These are phyloP conservation scores for Daedaleopsis sinensis DNA, from an alignment of 768 basidiomycete genomes.

Conservation along the genomic window DNA sequence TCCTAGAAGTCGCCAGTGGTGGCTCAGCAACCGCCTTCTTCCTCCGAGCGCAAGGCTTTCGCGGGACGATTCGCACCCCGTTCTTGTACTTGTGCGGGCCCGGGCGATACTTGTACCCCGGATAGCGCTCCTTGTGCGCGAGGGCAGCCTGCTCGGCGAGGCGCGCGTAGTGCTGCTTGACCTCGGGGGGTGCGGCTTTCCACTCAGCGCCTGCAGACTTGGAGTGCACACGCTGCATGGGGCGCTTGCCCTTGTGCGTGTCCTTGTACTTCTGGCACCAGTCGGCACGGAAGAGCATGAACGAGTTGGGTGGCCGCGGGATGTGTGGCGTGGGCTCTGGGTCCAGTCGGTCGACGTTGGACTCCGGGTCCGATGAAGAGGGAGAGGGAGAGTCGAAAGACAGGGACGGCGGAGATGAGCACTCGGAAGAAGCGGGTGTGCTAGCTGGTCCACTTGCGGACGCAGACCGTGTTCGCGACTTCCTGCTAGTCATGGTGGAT, in stretches of 20 bases:
- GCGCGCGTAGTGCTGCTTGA: conserved; percentile 8
- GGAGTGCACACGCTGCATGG: not conserved
- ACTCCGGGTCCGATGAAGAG: not conserved
- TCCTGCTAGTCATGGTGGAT: not conserved
- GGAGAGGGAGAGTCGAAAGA: not conserved
- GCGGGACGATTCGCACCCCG: not conserved
- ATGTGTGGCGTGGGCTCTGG: not conserved
- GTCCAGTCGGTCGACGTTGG: not conserved
- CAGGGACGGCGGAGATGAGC: not conserved
- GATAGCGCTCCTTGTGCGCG: conserved; percentile 14
- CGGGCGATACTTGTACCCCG: conserved; percentile 11
- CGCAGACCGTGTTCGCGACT: too few relatives aligned
- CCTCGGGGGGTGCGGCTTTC: not conserved
- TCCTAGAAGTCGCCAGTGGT: not conserved
- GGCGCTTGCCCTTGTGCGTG: not conserved
- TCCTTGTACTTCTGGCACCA: not conserved
- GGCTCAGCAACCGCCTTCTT: not conserved
- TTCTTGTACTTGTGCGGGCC: not conserved
- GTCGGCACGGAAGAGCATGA: conserved; percentile 43
- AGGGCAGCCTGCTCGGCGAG: conserved; percentile 10
- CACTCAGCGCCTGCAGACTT: not conserved
- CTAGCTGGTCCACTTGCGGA: too few relatives aligned
- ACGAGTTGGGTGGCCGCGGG: conserved; percentile 45
- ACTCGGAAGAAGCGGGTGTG: not conserved
- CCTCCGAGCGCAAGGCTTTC: not conserved